Base-by-base conservation (phyloP, 2,329 filamentous ascomycete species). In the Fusarium annulatum region DNA sequence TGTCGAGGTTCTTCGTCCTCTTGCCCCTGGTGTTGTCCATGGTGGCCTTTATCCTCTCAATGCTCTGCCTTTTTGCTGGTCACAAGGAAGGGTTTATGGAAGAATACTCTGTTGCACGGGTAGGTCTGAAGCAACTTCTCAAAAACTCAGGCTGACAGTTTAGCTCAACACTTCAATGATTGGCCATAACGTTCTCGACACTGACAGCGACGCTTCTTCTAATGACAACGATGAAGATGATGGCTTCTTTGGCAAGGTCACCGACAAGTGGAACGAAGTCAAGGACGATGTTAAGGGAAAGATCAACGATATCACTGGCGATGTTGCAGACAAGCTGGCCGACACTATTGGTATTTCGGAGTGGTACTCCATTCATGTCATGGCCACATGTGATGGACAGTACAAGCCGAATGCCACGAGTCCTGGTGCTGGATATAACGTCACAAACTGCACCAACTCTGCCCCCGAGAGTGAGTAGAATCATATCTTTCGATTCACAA, bases 301-400 rank as follows among this genome's bases (percentile, higher is more conserved):
- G 49, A 66, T 86, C 67, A 84, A 84, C 71, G 79, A 84, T 38
- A 75, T 86, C 39, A 79, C 80, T 9, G 81, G 83, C 62, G 80
- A 84, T 12, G 69, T 84, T 43, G 83, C 82, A 42, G 85, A 84
- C 63, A 73, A 84, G 59, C 57, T 86, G 51, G 80, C 82, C 55
- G 79, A 82, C 18, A 80, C 82, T n/a, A 79, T 88, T 34, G 85
- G 86, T 30, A 83, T 88, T 62, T 82, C 83, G 2, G 81, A 88
- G 67, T 88, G 86, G 86, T 88, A 88, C 73, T 87, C 85, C 21
- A 68, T 88, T 36, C 86, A 88, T 71, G 72, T 88, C 73, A 85
- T 86, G 84, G 81, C 82, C 43, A 78, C 81, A 8, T 88, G 86
- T 77, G 80, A 86, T 74, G 86, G 86, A 52, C 72, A 82, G 72